Evolutionary conservation across 257 asterid species (phyloP).

Genomic region (Linaria vulgaris): DNA sequence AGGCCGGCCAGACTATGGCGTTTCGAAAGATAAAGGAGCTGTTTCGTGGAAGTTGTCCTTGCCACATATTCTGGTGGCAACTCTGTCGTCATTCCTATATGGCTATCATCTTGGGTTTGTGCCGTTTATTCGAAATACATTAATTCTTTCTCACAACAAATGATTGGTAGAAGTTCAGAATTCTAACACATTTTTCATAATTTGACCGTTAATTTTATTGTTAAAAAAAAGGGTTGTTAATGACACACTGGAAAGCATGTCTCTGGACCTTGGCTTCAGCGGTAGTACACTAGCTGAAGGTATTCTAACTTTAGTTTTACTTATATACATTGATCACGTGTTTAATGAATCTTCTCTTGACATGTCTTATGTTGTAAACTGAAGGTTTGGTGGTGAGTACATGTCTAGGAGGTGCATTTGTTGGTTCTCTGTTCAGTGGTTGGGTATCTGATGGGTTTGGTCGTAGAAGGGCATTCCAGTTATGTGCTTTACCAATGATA

Average conservation of each 20-base stretch:
- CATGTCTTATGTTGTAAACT: slow-evolving; percentile 21
- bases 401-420: slow-evolving; percentile 84
- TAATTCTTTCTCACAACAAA: slow-evolving; percentile 12
- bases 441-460: slow-evolving; percentile 84
- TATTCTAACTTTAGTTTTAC: slow-evolving; percentile 29
- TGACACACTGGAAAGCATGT: slow-evolving; percentile 88
- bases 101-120: slow-evolving; percentile 97
- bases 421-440: slow-evolving; percentile 87
- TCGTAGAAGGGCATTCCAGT: slow-evolving; percentile 74
- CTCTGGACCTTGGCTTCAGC: slow-evolving; percentile 78
- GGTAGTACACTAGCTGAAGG: slow-evolving; percentile 94
- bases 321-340: slow-evolving; percentile 6
- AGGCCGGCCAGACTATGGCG: slow-evolving; percentile 41
- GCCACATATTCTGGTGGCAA: slow-evolving; percentile 89
- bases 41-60: slow-evolving; percentile 89
- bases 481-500: slow-evolving; percentile 89
- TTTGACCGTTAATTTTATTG: slow-evolving; percentile 19
- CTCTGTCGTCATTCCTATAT: slow-evolving; percentile 71
- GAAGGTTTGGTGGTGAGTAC: slow-evolving; percentile 90
- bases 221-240: slow-evolving; percentile 73
- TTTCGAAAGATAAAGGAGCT: slow-evolving; percentile 51
- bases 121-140: slow-evolving; percentile 26
- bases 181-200: slow-evolving; percentile 14
- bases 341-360: slow-evolving; percentile 19
- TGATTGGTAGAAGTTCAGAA: slow-evolving; percentile 6